Percentiles rank a stretch among this genome's conserved stretches.
Conservation (phyloP, 768 basidiomycete genomes). For the Kwoniella shandongensis region DNA sequence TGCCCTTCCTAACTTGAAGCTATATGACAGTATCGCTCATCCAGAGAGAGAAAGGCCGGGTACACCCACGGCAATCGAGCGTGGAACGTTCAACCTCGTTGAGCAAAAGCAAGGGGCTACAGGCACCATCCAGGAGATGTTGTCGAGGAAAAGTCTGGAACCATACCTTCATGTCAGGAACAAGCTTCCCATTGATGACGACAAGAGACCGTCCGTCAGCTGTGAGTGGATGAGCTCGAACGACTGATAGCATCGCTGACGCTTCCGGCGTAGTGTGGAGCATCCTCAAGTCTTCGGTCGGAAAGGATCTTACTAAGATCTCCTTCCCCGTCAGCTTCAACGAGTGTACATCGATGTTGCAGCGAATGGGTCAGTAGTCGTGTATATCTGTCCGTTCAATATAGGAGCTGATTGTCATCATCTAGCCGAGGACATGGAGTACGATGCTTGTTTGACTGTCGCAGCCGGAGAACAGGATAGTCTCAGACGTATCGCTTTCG, state of each 20-base stretch:
- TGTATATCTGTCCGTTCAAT: neutral
- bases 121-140: slow-evolving; percentile 51
- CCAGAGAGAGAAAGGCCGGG: slow-evolving; percentile 51
- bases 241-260: slow-evolving; percentile 4
- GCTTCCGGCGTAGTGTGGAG: slow-evolving; percentile 68
- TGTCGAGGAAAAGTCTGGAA: slow-evolving; percentile 56
- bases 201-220: slow-evolving; percentile 75
- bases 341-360: slow-evolving; percentile 84
- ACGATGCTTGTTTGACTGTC: slow-evolving; percentile 86
- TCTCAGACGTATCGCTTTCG: slow-evolving; percentile 79
- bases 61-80: slow-evolving; percentile 25
- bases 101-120: slow-evolving; percentile 4
- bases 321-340: slow-evolving; percentile 77
- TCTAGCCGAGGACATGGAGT: slow-evolving; percentile 89
- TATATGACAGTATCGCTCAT: slow-evolving; percentile 65
- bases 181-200: slow-evolving; percentile 64
- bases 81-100: slow-evolving; percentile 4
- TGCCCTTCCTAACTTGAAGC: slow-evolving; percentile 70
- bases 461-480: slow-evolving; percentile 75
- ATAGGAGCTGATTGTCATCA: slow-evolving; percentile 2
- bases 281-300: slow-evolving; percentile 90
- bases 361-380: slow-evolving; percentile 66
- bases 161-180: slow-evolving; percentile 69
- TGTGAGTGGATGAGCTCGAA: slow-evolving; percentile 29
- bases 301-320: slow-evolving; percentile 94